Conservation (phyloP, 345 rosid genomes). For the Gossypium australe region DNA sequence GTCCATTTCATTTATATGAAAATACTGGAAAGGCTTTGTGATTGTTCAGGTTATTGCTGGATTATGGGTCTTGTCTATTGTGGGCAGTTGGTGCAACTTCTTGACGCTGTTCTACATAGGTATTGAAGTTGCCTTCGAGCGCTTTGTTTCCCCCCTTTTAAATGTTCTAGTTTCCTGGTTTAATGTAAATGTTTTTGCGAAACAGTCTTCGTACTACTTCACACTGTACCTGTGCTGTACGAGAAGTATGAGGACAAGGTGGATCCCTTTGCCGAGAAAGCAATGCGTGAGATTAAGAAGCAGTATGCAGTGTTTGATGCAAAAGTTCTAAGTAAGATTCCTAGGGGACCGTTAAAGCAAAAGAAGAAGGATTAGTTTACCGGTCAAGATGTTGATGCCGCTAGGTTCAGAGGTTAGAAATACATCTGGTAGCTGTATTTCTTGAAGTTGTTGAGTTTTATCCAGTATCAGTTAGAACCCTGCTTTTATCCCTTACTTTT, state of each 20-base stretch:
- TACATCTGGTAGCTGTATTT: conserved; percentile 26
- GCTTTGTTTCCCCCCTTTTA: background rate
- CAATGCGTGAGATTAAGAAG: conserved; percentile 67
- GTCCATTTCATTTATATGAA: background rate
- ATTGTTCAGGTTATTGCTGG: conserved; percentile 56
- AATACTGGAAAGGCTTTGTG: conserved; percentile 6
- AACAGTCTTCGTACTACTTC: conserved; percentile 69
- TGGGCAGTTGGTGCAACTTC: conserved; percentile 76
- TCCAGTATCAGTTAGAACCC: conserved; percentile 32
- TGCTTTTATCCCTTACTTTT: conserved; percentile 9
- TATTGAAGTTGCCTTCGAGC: conserved; percentile 18
- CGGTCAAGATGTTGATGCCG: background rate
- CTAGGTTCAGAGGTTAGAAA: conserved; percentile 17
- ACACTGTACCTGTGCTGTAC: conserved; percentile 71
- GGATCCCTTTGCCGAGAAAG: conserved; percentile 76
- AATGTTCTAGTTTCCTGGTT: background rate
- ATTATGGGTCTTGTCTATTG: conserved; percentile 68
- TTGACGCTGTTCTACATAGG: conserved; percentile 80
- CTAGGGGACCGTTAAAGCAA: conserved; percentile 56
- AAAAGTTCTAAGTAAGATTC: conserved; percentile 85
- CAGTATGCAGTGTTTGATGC: conserved; percentile 64
- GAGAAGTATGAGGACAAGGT: conserved; percentile 84
- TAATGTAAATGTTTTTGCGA: conserved; percentile 5
- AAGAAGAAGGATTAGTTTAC: conserved; percentile 55
- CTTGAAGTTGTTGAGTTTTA: conserved; percentile 24